Percentiles rank a stretch among this genome's conserved stretches.
phyloP scores from a whole-genome alignment of 805 yeast species.

The Schwanniomyces pseudopolymorphus region DNA sequence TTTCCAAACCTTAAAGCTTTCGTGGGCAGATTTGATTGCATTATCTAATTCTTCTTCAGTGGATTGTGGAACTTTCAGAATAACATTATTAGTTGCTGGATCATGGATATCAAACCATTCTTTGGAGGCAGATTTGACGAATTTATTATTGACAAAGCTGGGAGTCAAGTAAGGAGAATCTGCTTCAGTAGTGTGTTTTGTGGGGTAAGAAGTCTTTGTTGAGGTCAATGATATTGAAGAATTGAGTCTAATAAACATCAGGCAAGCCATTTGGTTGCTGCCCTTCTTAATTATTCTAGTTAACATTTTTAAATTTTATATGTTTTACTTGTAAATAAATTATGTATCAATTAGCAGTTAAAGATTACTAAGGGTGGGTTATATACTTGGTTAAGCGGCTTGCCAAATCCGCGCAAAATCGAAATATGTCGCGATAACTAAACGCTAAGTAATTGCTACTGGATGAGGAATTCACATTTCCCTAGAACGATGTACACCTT shows the following conservation, averaged over 20 bases:
- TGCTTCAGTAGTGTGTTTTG: slow-evolving; percentile 31
- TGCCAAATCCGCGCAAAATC: not conserved
- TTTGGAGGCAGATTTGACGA: slow-evolving; percentile 47
- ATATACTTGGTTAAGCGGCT: not conserved
- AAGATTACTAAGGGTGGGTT: not conserved
- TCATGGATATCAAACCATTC: slow-evolving; percentile 70
- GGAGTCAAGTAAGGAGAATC: slow-evolving; percentile 52
- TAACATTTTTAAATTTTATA: not conserved
- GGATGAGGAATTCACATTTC: too few species aligned
- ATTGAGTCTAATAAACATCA: not conserved
- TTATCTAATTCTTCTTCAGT: slow-evolving; percentile 63
- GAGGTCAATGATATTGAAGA: slow-evolving; percentile 25
- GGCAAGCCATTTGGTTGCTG: not conserved
- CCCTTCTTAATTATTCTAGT: not conserved
- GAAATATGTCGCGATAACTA: not conserved
- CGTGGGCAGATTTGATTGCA: slow-evolving; percentile 64
- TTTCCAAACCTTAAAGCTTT: slow-evolving; percentile 61
- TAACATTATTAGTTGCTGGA: slow-evolving; percentile 70
- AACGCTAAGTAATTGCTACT: too few species aligned
- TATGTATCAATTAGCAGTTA: not conserved
- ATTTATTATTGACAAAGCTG: slow-evolving; percentile 50
- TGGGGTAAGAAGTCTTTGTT: slow-evolving; percentile 39
- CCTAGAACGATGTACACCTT: too few species aligned
- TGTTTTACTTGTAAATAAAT: not conserved
- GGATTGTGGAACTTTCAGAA: slow-evolving; percentile 69